Evolutionary conservation across 257 asterid species (phyloP), one percentile per base, ranked within the genome.

Genomic region (Salvia rosmarinus): DNA sequence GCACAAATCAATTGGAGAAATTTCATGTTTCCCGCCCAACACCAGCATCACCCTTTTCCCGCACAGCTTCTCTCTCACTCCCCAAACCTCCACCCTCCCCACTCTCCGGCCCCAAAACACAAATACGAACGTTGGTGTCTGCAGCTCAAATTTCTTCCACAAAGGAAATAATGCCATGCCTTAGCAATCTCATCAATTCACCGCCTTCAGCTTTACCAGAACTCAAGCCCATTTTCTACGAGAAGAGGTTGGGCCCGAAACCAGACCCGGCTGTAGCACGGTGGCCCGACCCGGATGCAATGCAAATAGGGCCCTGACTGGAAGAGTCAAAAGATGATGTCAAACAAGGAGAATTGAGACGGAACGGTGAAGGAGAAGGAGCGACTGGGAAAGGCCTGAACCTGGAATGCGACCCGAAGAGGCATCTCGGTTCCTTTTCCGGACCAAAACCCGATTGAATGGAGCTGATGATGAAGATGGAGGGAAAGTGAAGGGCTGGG

Each of bases 21-120:
- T 76, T 84, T 72, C 77, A 79, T 74, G 73, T 76, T 82, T 86
- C 89, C 91, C 91, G 89, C 91, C 74, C 80, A 81, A 80, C 68
- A 21, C 9, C 40, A 32, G n/a, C 34, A 56, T 50, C 61, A 25
- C 71, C 63, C 20, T 14, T 35, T 58, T 68, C 44, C 72, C 35
- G 17, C 71, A 46, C 69, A 51, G 65, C 70, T 61, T 50, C 49
- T 34, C 75, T 42, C 1, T 39, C 72, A 34, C 13, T 1, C 20
- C 56, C 58, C 37, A 65, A 21, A 25, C 13, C 4, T 25, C 39
- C 57, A 28, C 11, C 16, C 51, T 19, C n/a, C n/a, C n/a, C 64
- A 6, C 21, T 19, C 11, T 25, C 30, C 3, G 30, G 30, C 30
- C 28, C 12, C 60, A 19, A 1, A 70, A 20, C 13, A n/a, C 46